Percentiles rank a stretch among this genome's conserved stretches.
Conservation (phyloP, 495 filamentous ascomycete species). For the Pyrenopolyporus hunteri region DNA sequence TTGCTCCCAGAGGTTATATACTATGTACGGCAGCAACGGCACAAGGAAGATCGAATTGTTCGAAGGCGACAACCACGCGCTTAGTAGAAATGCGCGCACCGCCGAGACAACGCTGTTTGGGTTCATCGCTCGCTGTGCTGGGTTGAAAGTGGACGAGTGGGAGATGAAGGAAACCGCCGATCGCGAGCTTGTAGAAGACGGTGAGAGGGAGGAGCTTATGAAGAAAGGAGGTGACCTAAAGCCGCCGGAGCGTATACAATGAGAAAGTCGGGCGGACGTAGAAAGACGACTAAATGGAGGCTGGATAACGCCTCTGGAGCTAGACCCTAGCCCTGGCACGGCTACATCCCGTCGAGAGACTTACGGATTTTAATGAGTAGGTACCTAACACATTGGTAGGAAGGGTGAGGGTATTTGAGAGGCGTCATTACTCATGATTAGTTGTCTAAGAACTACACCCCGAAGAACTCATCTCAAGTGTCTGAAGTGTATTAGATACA, state of each 20-base stretch:
- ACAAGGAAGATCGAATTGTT: constrained; percentile 48
- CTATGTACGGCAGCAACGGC: constrained; percentile 44
- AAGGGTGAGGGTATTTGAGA: too few species aligned
- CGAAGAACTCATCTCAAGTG: too few species aligned
- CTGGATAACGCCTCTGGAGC: too few species aligned
- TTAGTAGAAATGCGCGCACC: constrained; percentile 43
- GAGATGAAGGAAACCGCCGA: constrained; percentile 33
- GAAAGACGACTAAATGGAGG: too few species aligned
- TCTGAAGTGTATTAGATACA: constrained; percentile 30
- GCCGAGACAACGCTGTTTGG: constrained; percentile 47
- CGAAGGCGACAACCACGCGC: constrained; percentile 51
- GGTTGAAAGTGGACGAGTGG: constrained; percentile 19
- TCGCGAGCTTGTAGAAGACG: constrained; percentile 40
- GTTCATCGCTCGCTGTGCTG: constrained; percentile 44
- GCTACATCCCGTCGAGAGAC: too few species aligned
- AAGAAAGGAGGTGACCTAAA: constrained; percentile 44
- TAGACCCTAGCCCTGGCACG: too few species aligned
- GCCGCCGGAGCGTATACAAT: constrained; percentile 42
- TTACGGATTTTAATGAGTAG: too few species aligned
- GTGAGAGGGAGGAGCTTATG: constrained; percentile 41
- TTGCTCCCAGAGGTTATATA: constrained; percentile 48
- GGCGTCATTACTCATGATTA: too few species aligned
- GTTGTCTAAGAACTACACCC: too few species aligned
- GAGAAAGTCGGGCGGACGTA: too few species aligned
- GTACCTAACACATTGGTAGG: too few species aligned